Evolutionary conservation across 2,329 filamentous ascomycete genomes (phyloP).

Genomic region (Talaromyces sp.): DNA sequence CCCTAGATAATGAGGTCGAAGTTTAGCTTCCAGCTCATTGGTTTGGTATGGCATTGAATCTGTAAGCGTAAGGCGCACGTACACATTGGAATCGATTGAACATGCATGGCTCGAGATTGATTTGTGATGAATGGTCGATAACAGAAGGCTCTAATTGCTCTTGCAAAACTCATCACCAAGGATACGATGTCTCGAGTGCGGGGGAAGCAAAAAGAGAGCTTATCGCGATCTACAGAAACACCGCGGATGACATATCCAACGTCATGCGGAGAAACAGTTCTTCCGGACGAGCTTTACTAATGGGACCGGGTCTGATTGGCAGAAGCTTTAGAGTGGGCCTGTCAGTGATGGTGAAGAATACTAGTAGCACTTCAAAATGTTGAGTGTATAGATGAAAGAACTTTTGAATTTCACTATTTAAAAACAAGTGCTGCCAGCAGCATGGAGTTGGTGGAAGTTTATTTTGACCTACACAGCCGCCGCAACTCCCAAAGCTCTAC

Average conservation of each 20-base stretch:
- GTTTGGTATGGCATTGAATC: neutral
- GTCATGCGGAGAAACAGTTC: constrained; percentile 11
- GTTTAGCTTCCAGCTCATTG: neutral
- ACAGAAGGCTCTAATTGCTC: constrained; percentile 22
- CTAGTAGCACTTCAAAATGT: too few relatives aligned
- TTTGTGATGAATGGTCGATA: constrained; percentile 10
- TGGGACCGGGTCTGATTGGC: constrained; percentile 13
- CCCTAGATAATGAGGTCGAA: constrained; percentile 24
- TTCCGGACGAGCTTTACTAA: constrained; percentile 11
- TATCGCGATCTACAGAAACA: neutral
- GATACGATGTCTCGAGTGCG: constrained; percentile 12
- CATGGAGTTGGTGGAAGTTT: constrained; percentile 7
- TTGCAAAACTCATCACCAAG: constrained; percentile 35
- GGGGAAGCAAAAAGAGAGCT: constrained; percentile 10
- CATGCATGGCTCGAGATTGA: constrained; percentile 49
- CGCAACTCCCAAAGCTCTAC: constrained; percentile 37
- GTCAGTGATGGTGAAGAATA: too few relatives aligned
- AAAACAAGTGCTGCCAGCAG: constrained; percentile 29
- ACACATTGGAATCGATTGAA: constrained; percentile 59
- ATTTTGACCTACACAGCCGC: constrained; percentile 16
- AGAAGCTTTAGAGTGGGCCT: too few relatives aligned
- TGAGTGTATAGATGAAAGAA: neutral
- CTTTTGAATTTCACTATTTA: constrained; percentile 2
- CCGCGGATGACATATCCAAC: constrained; percentile 19
- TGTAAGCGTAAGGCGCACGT: constrained; percentile 24